A percentile compares a stretch with the other conserved stretches of the same genome.
These are phyloP conservation scores for Pythium grandisporangium DNA, from an alignment of 352 stramenopile species.

Conservation along the genomic window DNA sequence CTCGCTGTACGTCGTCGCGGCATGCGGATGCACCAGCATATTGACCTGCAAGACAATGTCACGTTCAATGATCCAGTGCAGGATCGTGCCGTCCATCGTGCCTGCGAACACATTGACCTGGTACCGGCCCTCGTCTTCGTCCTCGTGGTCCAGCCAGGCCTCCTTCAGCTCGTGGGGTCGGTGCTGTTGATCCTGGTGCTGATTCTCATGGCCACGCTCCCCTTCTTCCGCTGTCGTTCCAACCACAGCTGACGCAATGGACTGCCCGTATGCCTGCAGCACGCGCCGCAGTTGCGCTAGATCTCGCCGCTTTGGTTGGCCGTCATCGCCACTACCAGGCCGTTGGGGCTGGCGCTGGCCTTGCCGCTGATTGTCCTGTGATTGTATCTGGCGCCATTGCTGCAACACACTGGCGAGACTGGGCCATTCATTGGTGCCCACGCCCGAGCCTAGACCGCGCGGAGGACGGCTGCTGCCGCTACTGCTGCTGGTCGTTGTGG, in stretches of 20 bases:
- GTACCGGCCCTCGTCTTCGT: slow-evolving; percentile 21
- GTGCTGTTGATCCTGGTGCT: slow-evolving; percentile 38
- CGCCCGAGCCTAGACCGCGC: slow-evolving; percentile 59
- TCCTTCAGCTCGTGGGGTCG: too few species aligned
- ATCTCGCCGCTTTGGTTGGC: slow-evolving; percentile 11
- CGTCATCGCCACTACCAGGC: slow-evolving; percentile 2
- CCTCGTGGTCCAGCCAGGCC: slow-evolving; percentile 15
- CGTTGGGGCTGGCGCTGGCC: too few species aligned
- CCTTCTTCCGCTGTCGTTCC: slow-evolving; percentile 3
- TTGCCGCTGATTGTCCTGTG: slow-evolving; percentile 2
- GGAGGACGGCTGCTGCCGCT: too few species aligned
- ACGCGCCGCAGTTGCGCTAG: slow-evolving; percentile 18
- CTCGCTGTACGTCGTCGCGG: slow-evolving; percentile 4
- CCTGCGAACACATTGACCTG: slow-evolving; percentile 68
- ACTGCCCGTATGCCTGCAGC: slow-evolving; percentile 2
- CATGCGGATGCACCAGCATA: slow-evolving; percentile 30
- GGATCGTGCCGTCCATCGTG: slow-evolving; percentile 45
- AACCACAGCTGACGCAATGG: background rate
- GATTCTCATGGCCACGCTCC: slow-evolving; percentile 19
- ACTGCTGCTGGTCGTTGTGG: too few species aligned
- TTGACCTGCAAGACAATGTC: slow-evolving; percentile 56
- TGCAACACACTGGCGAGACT: slow-evolving; percentile 22
- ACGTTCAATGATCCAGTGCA: slow-evolving; percentile 68
- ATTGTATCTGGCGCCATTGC: slow-evolving; percentile 15
- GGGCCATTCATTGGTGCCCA: slow-evolving; percentile 16